Percentiles rank a stretch among this genome's conserved stretches.
These are phyloP conservation scores for Calocybe gangraenosa DNA, from an alignment of 768 basidiomycete genomes.

Conservation along the genomic window DNA sequence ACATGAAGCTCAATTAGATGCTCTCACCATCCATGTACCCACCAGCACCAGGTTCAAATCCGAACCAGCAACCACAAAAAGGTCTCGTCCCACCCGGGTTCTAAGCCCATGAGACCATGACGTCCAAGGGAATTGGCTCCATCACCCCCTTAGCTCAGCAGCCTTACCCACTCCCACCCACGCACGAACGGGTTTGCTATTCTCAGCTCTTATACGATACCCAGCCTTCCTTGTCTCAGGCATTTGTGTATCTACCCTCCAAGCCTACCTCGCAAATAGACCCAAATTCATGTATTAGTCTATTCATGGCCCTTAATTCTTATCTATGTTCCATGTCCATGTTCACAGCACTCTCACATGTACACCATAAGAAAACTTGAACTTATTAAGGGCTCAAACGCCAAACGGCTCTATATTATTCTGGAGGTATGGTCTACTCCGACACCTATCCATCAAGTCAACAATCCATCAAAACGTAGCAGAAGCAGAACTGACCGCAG, in stretches of 20 bases:
- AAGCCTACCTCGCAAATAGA: constrained; percentile 11
- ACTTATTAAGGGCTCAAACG: constrained; percentile 4
- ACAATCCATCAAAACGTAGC: constrained; percentile 1
- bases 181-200: constrained; percentile 17
- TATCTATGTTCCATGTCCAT: constrained; percentile 9
- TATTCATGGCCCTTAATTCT: constrained; percentile 5
- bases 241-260: constrained; percentile 15
- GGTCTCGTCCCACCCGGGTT: constrained; percentile 84
- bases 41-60: constrained; percentile 27
- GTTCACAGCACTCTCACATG: constrained; percentile 1
- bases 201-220: constrained; percentile 11
- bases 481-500: constrained; percentile 26
- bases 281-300: constrained; percentile 9
- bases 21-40: constrained; percentile 63
- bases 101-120: constrained; percentile 31
- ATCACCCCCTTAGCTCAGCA: constrained; percentile 13
- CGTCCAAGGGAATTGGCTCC: constrained; percentile 13
- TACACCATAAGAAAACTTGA: constrained; percentile 1
- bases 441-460: constrained; percentile 14
- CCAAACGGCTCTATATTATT: constrained; percentile 18
- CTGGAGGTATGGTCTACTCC: constrained; percentile 18
- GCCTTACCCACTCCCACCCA: constrained; percentile 17
- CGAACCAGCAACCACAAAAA: constrained; percentile 44
- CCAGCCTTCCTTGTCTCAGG: constrained; percentile 6
- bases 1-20: constrained; percentile 48